Base-by-base conservation (phyloP, 495 filamentous ascomycete genomes). In the Aspergillus carlsbadensis region DNA sequence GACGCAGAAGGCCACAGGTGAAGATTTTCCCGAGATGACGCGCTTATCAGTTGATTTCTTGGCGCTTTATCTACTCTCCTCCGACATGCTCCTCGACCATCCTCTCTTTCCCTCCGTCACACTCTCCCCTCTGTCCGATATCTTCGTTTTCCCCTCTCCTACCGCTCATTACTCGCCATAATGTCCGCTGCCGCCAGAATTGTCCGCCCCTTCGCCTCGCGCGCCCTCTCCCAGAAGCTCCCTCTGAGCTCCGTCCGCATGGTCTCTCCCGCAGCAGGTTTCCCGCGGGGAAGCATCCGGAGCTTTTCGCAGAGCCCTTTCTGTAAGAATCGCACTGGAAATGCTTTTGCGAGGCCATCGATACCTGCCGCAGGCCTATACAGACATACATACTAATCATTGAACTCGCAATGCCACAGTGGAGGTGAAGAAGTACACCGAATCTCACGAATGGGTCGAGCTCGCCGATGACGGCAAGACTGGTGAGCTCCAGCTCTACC, bases 371-470 rank as follows among this genome's bases (percentile, higher is more conserved):
- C 48, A 58, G 10, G 54, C 40, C 57, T 40, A 34, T 1, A 7
- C 45, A 24, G 42, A 10, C 45, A 41, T 52, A 48, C 52, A 60
- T 54, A 59, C 64, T 74, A 59, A 72, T 62, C 40, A 42, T 39
- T 59, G 47, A 58, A 45, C 58, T 61, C n/a, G 60, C 49, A 20
- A 40, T 54, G 31, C 10, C 56, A 37, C 41, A 81, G 78, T 65
- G 54, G 67, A 74, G 60, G 77, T 86, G 63, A 93, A 94, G 80
- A 91, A 87, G 67, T 98, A 95, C 81, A 98, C 95, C 63, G 85
- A 90, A 70, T 95, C 96, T 64, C 94, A 98, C 79, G 94, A 98
- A 79, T 98, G 95, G 95, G 84, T 98, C 64, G 89, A 96, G 73
- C 76, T 96, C 31, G 83, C 83, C 46, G 83, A 81, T 26, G 85